Evolutionary conservation across 345 rosid genomes (phyloP).

Genomic region (Schrenkiella parvula): DNA sequence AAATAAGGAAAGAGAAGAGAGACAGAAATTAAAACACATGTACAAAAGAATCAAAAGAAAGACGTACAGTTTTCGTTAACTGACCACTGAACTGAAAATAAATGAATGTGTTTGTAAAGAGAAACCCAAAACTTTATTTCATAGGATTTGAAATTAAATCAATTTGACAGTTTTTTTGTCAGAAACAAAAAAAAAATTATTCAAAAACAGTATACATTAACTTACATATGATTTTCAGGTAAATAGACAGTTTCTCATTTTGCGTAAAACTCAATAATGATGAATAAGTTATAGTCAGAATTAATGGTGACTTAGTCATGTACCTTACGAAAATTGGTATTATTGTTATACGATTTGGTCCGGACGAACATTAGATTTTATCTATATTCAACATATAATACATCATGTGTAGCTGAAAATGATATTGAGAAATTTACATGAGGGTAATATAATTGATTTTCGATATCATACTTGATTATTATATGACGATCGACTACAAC

Average conservation of each 20-base stretch:
- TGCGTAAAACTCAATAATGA: slow-evolving; percentile 15
- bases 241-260: slow-evolving; percentile 31
- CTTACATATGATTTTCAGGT: slow-evolving; percentile 26
- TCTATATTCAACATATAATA: not conserved
- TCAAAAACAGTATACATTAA: slow-evolving; percentile 3
- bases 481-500: too few relatives aligned
- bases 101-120: slow-evolving; percentile 36
- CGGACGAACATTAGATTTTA: not conserved
- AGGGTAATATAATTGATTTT: not conserved
- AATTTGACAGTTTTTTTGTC: slow-evolving; percentile 30
- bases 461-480: too few relatives aligned
- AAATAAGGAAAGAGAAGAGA: slow-evolving; percentile 1
- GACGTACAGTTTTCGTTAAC: slow-evolving; percentile 33
- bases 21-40: slow-evolving; percentile 21
- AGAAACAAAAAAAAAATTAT: not conserved
- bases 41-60: slow-evolving; percentile 22
- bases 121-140: slow-evolving; percentile 24
- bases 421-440: not conserved
- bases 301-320: slow-evolving; percentile 1
- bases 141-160: slow-evolving; percentile 41
- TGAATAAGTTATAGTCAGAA: slow-evolving; percentile 2
- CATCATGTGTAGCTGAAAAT: not conserved
- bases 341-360: not conserved
- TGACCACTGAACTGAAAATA: slow-evolving; percentile 32
- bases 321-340: not conserved